Conservation (phyloP, 148 eudicot genomes). For the Mesembryanthemum crystallinum region DNA sequence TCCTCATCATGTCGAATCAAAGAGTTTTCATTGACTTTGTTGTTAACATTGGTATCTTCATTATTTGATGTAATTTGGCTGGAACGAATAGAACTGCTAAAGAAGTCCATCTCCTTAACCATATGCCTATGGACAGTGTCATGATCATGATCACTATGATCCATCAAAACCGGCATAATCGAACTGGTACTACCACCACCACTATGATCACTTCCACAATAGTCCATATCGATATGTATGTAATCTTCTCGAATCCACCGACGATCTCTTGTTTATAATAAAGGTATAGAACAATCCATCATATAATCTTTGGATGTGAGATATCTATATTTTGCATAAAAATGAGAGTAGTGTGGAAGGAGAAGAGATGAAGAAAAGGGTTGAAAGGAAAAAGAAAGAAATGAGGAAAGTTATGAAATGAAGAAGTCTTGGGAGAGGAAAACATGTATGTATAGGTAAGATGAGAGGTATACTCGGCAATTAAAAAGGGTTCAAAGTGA, state of each 20-base stretch:
- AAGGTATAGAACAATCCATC: too few species aligned
- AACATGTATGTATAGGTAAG: slow-evolving; percentile 19
- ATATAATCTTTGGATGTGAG: too few species aligned
- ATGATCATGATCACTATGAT: background rate
- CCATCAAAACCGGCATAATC: background rate
- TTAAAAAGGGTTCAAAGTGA: slow-evolving; percentile 29
- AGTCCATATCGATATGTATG: background rate
- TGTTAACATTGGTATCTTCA: background rate
- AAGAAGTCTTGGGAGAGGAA: slow-evolving; percentile 10
- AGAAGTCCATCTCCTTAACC: slow-evolving; percentile 44
- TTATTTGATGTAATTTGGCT: background rate
- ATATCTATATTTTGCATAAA: background rate
- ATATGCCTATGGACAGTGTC: slow-evolving; percentile 18
- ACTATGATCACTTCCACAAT: slow-evolving; percentile 15
- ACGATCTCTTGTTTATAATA: too few species aligned
- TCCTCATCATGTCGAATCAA: background rate
- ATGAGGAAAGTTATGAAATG: slow-evolving; percentile 24
- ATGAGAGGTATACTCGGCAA: slow-evolving; percentile 21
- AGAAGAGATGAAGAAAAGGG: slow-evolving; percentile 21
- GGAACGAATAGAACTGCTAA: slow-evolving; percentile 13
- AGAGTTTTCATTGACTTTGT: slow-evolving; percentile 6
- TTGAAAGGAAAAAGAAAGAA: slow-evolving; percentile 7
- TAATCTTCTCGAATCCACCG: too few species aligned
- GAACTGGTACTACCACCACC: background rate
- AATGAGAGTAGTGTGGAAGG: background rate